Evolutionary conservation across 495 filamentous ascomycete species (phyloP), one percentile per base, ranked within the genome.

Genomic region (Xylaria venustula): DNA sequence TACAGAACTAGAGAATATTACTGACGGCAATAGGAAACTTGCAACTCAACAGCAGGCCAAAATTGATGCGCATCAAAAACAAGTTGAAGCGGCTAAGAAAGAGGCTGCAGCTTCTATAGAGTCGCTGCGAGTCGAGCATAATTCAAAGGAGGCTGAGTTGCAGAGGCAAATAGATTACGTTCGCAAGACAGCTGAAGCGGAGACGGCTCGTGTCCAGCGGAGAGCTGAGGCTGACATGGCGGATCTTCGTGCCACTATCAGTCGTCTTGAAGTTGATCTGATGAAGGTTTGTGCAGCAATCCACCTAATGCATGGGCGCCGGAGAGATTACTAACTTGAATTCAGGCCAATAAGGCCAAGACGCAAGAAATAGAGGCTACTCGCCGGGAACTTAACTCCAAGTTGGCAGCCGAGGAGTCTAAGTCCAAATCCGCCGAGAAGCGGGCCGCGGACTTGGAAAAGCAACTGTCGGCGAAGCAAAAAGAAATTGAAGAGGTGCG

Each of bases 161-260:
- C 81, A 61, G 79, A 79, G 59, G 71, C 78, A 71, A 77, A 60
- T 77, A 17, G 69, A 76, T 8, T 69, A 73, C 42, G 62, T 71
- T 50, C 70, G 72, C 30, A 77, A 73, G 55, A 71, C 62, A 20
- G 67, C 73, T 3, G 77, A 80, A 49, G 52, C 64, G 12, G 79
- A 81, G 44, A 65, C 73, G 0, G 74, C 76, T 44, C 71, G 79
- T 17, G 59, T 70, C 5, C 64, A 66, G 28, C 62, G 77, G 15
- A 66, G 75, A 40, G 64, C 67, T 0, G 87, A 89, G 28, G 84
- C 82, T 0, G 87, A 90, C 64, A 79, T 83, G 62, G 81, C 85
- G 9, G 85, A 87, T 50, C 67, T 90, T 44, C 82, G 83, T 56
- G 82, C 83, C 23, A 86, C 79, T 17, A 80, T 87, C 41, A 79